Conservation (phyloP, 2,329 filamentous ascomycete genomes). For the Calycina herbarum region DNA sequence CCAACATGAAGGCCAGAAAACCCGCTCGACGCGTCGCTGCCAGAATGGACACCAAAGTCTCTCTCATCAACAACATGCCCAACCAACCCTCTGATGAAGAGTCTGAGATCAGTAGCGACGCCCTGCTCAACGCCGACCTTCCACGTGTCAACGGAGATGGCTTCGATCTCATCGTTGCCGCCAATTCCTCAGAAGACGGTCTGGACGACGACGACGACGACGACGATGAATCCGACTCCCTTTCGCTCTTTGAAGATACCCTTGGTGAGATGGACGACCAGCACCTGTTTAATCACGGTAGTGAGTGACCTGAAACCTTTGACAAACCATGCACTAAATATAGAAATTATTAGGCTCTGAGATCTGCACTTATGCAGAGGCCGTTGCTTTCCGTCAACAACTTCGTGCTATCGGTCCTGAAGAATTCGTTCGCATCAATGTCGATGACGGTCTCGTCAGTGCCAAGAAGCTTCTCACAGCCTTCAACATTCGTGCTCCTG, state of each 20-base stretch:
- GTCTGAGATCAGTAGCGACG: constrained; percentile 3
- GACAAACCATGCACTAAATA: constrained; percentile 29
- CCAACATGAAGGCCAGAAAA: not conserved
- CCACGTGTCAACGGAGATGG: not conserved
- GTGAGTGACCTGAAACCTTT: constrained; percentile 22
- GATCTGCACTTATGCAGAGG: constrained; percentile 66
- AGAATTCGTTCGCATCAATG: constrained; percentile 71
- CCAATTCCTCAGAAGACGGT: not conserved
- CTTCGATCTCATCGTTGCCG: not conserved
- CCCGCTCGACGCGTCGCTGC: not conserved
- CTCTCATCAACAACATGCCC: no score
- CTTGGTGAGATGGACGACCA: constrained; percentile 47
- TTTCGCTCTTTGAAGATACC: constrained; percentile 48
- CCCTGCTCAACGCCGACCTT: not conserved
- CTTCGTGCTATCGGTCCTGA: constrained; percentile 76
- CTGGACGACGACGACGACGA: constrained; percentile 14
- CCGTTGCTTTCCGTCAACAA: constrained; percentile 65
- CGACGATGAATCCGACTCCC: constrained; percentile 42
- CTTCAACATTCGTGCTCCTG: constrained; percentile 74
- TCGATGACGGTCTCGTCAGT: constrained; percentile 67
- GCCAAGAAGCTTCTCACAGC: constrained; percentile 84
- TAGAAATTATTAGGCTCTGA: constrained; percentile 26
- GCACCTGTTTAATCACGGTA: constrained; percentile 45
- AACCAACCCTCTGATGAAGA: not conserved
- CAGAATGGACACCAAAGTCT: no score